Percentiles rank a stretch among this genome's conserved stretches.
phyloP scores from a whole-genome alignment of 2,329 filamentous ascomycete species.

The Fusarium sp. region DNA sequence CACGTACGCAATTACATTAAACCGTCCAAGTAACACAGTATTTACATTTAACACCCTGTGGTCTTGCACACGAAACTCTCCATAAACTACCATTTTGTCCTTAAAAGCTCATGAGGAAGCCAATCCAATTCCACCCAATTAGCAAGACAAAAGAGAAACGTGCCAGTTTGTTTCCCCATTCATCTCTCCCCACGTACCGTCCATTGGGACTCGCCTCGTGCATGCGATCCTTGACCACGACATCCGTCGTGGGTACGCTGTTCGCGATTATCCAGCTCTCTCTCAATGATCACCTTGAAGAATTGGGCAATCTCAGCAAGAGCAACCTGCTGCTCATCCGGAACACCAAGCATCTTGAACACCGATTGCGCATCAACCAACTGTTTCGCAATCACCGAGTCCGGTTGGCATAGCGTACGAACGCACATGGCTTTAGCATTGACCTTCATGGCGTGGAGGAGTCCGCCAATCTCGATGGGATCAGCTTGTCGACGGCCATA shows the following conservation, averaged over 20 bases:
- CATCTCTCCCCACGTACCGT: constrained; percentile 5
- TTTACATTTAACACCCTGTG: not conserved
- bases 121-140: not conserved
- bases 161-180: not conserved
- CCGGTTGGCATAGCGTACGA: constrained; percentile 66
- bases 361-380: constrained; percentile 62
- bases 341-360: constrained; percentile 59
- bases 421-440: constrained; percentile 63
- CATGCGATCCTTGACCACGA: constrained; percentile 13
- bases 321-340: constrained; percentile 55
- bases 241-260: constrained; percentile 36
- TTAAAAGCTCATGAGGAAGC: not conserved
- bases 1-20: too few relatives aligned
- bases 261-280: constrained; percentile 50
- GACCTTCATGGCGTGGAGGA: constrained; percentile 61
- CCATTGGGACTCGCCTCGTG: constrained; percentile 17
- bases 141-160: not conserved
- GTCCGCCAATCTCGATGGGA: constrained; percentile 54
- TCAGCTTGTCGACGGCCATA: constrained; percentile 58
- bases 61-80: not conserved
- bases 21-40: too few relatives aligned
- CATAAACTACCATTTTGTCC: not conserved
- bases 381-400: constrained; percentile 66
- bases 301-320: constrained; percentile 62
- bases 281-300: constrained; percentile 62